Evolutionary conservation across 2,329 filamentous ascomycete species (phyloP).

Genomic region (Ophidiomyces ophidiicola): DNA sequence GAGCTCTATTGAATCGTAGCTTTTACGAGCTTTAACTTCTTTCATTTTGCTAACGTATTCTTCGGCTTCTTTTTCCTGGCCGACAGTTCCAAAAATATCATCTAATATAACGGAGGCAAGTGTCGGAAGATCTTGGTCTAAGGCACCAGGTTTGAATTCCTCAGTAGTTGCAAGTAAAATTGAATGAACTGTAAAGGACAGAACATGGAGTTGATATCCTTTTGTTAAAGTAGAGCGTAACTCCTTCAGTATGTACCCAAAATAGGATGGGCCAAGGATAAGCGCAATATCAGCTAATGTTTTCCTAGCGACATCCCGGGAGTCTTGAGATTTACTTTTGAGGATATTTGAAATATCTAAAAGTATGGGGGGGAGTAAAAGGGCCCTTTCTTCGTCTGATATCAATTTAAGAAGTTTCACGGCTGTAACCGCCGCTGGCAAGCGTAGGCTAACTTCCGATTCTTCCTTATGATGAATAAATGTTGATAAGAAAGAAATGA

Average conservation of each 20-base stretch:
- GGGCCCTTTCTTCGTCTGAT: constrained; percentile 57
- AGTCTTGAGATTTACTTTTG: constrained; percentile 75
- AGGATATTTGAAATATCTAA: constrained; percentile 90
- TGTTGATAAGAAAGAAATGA: constrained; percentile 65
- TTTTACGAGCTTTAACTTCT: constrained; percentile 96
- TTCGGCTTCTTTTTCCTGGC: constrained; percentile 93
- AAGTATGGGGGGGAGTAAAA: constrained; percentile 67
- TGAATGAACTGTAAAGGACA: constrained; percentile 89
- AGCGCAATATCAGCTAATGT: constrained; percentile 74
- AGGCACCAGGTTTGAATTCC: constrained; percentile 62
- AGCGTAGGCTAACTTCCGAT: constrained; percentile 79
- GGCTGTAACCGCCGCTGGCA: constrained; percentile 77
- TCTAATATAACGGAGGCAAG: constrained; percentile 87
- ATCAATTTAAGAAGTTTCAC: constrained; percentile 78
- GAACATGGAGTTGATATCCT: constrained; percentile 86
- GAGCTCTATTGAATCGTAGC: constrained; percentile 92
- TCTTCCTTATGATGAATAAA: constrained; percentile 94
- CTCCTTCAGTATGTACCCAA: constrained; percentile 90
- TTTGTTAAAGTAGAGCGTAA: constrained; percentile 67
- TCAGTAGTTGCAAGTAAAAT: constrained; percentile 67
- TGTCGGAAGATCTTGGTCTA: constrained; percentile 73
- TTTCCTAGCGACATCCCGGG: constrained; percentile 79
- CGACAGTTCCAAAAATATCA: constrained; percentile 84
- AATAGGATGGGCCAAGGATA: constrained; percentile 67
- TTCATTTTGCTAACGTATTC: constrained; percentile 93